Conservation (phyloP, 768 basidiomycete genomes). For the Rhizopogon vinicolor region DNA sequence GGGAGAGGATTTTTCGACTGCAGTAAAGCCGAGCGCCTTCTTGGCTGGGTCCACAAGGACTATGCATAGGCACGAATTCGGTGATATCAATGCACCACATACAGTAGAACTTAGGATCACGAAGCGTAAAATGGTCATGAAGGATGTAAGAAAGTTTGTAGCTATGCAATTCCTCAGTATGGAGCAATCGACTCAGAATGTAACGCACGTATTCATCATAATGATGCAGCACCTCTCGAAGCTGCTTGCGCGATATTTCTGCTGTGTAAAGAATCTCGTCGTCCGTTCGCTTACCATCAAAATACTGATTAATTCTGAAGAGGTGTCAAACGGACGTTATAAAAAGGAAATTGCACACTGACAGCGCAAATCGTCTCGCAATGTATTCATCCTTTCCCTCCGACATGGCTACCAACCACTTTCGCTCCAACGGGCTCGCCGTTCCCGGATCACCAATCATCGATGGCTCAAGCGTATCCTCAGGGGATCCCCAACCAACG, state of each 20-base stretch:
- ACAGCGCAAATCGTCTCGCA: slow-evolving; percentile 77
- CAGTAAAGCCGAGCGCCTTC: slow-evolving; percentile 52
- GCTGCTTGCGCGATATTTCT: slow-evolving; percentile 77
- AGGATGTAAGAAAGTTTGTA: slow-evolving; percentile 44
- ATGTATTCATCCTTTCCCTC: slow-evolving; percentile 71
- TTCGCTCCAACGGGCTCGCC: slow-evolving; percentile 72
- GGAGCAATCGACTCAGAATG: neutral
- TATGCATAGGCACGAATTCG: neutral
- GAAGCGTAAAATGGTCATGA: slow-evolving; percentile 11
- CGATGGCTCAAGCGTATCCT: slow-evolving; percentile 46
- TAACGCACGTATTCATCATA: slow-evolving; percentile 83
- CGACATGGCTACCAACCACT: slow-evolving; percentile 90
- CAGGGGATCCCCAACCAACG: slow-evolving; percentile 45
- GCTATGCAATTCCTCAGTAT: slow-evolving; percentile 18
- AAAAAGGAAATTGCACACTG: slow-evolving; percentile 20
- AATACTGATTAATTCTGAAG: slow-evolving; percentile 82
- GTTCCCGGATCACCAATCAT: slow-evolving; percentile 82
- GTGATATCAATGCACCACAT: neutral
- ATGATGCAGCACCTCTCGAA: slow-evolving; percentile 77
- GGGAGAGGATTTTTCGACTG: slow-evolving; percentile 57
- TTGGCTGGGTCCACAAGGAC: slow-evolving; percentile 46
- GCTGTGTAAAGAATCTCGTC: slow-evolving; percentile 93
- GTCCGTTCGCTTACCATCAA: slow-evolving; percentile 87
- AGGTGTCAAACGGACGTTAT: neutral
- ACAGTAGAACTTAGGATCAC: neutral